Conservation (phyloP, 78 protist species). For the Trichosphaerium sp. region DNA sequence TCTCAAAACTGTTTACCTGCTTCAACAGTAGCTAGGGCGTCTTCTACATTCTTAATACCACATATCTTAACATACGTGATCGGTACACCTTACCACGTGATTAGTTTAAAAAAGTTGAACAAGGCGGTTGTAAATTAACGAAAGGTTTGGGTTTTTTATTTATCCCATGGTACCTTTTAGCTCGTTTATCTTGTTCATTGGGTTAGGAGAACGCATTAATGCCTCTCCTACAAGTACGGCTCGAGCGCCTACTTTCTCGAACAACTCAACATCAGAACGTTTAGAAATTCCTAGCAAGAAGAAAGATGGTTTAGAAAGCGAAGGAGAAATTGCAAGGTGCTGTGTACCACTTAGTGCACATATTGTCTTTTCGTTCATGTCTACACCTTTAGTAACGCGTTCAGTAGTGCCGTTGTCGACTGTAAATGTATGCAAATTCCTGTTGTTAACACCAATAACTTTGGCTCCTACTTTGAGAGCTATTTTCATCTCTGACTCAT, state of each 20-base stretch:
- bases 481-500: constrained; percentile 1
- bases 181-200: neutral
- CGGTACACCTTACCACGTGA: neutral
- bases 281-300: constrained; percentile 24
- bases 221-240: constrained; percentile 54
- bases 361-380: neutral
- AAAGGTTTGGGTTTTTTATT: neutral
- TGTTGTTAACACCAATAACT: constrained; percentile 59
- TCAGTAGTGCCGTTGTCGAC: too few relatives aligned
- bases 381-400: neutral
- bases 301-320: neutral
- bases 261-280: neutral
- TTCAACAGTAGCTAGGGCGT: neutral
- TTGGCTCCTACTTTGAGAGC: constrained; percentile 36
- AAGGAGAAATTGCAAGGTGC: neutral
- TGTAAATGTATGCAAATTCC: constrained; percentile 29
- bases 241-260: neutral
- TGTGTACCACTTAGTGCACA: neutral
- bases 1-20: too few relatives aligned
- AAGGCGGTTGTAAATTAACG: neutral
- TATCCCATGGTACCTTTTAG: neutral
- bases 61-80: constrained; percentile 24
- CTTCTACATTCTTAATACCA: constrained; percentile 12
- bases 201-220: constrained; percentile 26
- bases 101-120: too few relatives aligned